These are phyloP conservation scores for Citrus inodora DNA, from an alignment of 345 rosid genomes.

Conservation along the genomic window DNA sequence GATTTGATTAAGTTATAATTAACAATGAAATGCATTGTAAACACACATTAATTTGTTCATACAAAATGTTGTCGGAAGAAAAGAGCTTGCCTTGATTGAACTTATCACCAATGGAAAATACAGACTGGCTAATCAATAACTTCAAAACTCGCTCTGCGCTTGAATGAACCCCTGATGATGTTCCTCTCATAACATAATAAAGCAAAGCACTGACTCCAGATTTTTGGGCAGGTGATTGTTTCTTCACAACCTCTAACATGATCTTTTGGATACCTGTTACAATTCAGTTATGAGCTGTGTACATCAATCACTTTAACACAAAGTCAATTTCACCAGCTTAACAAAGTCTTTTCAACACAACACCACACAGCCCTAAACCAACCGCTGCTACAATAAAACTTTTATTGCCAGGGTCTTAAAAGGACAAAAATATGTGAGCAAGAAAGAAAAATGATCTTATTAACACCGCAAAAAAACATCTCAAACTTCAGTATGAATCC, in stretches of 20 bases:
- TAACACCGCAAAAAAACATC: neutral
- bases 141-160: slow-evolving; percentile 50
- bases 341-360: neutral
- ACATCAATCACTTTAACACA: neutral
- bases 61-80: neutral
- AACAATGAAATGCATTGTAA: neutral
- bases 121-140: slow-evolving; percentile 47
- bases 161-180: slow-evolving; percentile 59
- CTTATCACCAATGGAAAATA: slow-evolving; percentile 48
- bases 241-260: slow-evolving; percentile 61
- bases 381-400: neutral
- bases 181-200: slow-evolving; percentile 65
- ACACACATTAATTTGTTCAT: neutral
- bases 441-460: neutral
- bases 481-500: neutral
- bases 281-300: slow-evolving; percentile 14
- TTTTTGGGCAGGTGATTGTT: slow-evolving; percentile 41
- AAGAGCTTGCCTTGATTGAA: slow-evolving; percentile 51
- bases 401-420: neutral
- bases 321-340: neutral
- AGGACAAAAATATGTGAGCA: neutral
- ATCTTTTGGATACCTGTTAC: slow-evolving; percentile 57
- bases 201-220: slow-evolving; percentile 64
- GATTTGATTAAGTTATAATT: neutral
- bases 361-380: neutral